Evolutionary conservation across 352 stramenopile species (phyloP), one percentile per base, ranked within the genome.

Genomic region (Pelagophyceae sp.): DNA sequence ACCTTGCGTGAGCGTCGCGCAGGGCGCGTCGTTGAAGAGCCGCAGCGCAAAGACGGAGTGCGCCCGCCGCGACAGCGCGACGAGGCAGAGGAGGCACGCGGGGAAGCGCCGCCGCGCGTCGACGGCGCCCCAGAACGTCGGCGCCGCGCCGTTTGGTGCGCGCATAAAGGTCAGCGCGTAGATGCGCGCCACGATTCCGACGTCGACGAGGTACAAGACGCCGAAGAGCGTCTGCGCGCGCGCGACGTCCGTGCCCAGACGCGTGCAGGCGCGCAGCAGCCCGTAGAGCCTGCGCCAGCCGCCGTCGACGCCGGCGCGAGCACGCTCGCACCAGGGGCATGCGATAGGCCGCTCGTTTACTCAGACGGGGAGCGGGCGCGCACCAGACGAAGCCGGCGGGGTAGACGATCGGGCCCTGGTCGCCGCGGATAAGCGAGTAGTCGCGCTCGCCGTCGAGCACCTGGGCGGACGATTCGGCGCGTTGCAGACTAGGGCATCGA

Each of bases 21-120:
- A 92, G 29, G 97, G 84, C 61, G 91, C 92, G 82, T 99, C 96
- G 85, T 99, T 99, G 85, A 99, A 99, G 76, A 99, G 88, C 65
- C 96, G 91, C 69, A 99, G 86, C 80, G 98, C 85, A 84, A 96
- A 99, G 80, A 99, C 98, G 63, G 93, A 98, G 88, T 99, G 95
- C 76, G 98, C 85, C 25, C 96, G 88, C 84, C 98, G 97, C 27
- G 92, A 98, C 25, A 96, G 81, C 31, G 63, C 63, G 6, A 72
- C 29, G 31, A 72, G 2, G 78, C 90, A 95, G 25, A 97, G 83
- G 29, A 91, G 89, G 85, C n/a, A 88, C 75, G 15, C 83, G 79
- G 81, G 50, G 64, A 40, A 69, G 78, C n/a, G 27, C 78, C 45
- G 80, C 63, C 11, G 35, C 5, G 54, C n/a, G n/a, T n/a, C n/a